Base-by-base conservation (phyloP, 75 land plant species). In the Ceratopteris richardii region DNA sequence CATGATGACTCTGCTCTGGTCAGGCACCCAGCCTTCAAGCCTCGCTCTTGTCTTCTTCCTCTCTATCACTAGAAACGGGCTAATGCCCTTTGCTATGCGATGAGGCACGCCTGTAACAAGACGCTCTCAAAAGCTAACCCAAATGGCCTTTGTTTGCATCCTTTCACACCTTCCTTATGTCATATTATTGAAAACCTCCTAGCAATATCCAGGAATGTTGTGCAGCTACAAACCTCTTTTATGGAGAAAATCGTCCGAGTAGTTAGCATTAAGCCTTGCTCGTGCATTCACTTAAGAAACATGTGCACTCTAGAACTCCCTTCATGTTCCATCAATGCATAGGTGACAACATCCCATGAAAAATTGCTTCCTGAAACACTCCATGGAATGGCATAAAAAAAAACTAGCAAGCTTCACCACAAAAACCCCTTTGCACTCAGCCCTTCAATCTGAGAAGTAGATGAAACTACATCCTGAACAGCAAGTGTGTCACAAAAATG, bases 391-490 rank as follows among this genome's bases (percentile, higher is more conserved):
- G 27, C 26, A 59, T 65, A n/a, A n/a, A 4, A 20, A 65, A 57
- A 19, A 14, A 26, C 29, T 62, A 17, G 65, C 31, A 58, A 13
- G 64, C 67, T 26, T 65, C 24, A 0, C 33, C 51, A 3, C 22
- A 18, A 58, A n/a, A 17, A 18, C 44, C n/a, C 44, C 26, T 27
- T 22, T 29, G 60, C 62, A 47, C 67, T 66, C 31, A 72, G 72
- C 42, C 76, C 52, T 1, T 66, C 64, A 21, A 80, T 76, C 63
- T 76, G 54, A 1, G 64, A 56, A 5, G 76, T 76, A 79, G 79
- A 80, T 31, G 73, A 57, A 10, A 67, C 51, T 24, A 58, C 52
- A 54, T 56, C 54, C 1, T 29, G 43, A 18, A 28, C 18, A 25
- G 29, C 10, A 24, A 53, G 37, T 21, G 22, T 60, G 2, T 57